Conservation (phyloP, 768 basidiomycete genomes). For the Mycena galericulata region DNA sequence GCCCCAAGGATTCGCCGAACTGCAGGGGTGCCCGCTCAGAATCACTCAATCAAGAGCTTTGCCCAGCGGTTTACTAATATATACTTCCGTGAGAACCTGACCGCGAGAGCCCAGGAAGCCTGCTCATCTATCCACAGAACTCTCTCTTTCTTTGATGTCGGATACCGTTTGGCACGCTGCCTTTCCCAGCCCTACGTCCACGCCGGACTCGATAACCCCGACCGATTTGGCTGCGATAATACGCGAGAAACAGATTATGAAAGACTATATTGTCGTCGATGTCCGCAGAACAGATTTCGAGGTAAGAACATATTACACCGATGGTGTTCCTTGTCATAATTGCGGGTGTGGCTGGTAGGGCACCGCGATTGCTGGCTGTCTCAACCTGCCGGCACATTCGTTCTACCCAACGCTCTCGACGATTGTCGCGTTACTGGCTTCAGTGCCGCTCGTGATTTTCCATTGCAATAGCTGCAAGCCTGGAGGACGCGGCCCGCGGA, state of each 20-base stretch:
- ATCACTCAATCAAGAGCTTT: too few relatives aligned
- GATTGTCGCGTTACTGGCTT: constrained; percentile 8
- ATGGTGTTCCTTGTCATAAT: background rate
- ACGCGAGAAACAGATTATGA: constrained; percentile 19
- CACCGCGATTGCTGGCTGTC: constrained; percentile 15
- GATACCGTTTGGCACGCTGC: constrained; percentile 24
- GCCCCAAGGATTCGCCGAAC: too few relatives aligned
- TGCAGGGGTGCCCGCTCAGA: too few relatives aligned
- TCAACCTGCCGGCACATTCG: constrained; percentile 32
- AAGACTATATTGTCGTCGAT: constrained; percentile 32
- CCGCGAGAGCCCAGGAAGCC: too few relatives aligned
- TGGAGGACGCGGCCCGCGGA: constrained; percentile 15
- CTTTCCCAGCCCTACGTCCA: constrained; percentile 18
- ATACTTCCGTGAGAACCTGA: too few relatives aligned
- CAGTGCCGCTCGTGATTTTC: constrained; percentile 26
- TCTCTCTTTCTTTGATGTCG: background rate
- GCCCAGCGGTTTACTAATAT: too few relatives aligned
- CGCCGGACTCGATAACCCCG: constrained; percentile 15
- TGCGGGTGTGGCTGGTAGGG: background rate
- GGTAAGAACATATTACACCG: background rate
- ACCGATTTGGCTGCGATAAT: constrained; percentile 20
- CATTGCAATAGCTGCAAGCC: constrained; percentile 33
- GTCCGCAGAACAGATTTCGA: constrained; percentile 32
- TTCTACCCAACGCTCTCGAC: constrained; percentile 30
- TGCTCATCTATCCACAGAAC: too few relatives aligned